Evolutionary conservation across 2,329 filamentous ascomycete species (phyloP), one percentile per base, ranked within the genome.

Genomic region (Colletotrichum eremochloae): DNA sequence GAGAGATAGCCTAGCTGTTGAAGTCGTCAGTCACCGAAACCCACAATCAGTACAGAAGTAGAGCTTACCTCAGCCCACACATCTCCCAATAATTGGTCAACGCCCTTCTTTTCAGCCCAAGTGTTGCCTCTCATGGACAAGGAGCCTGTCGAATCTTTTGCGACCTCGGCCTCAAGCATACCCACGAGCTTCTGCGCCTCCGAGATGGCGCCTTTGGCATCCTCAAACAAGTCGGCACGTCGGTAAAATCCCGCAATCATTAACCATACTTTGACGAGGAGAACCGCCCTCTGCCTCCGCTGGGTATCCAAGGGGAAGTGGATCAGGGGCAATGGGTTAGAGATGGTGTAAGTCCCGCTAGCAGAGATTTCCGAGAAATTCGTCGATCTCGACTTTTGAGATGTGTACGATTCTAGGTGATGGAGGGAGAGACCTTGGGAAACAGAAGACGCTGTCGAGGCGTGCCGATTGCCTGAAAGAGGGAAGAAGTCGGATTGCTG

Each of bases 241-340:
- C 94, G 90, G 79, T 98, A 99, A 75, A 98, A 91, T 0, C 93
- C 93, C 2, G 94, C 93, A 73, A 98, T 94, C 79, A 96, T 92
- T 11, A 98, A 86, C 96, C 96, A 99, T 42, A 98, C 91, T 75
- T 92, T 92, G 29, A 95, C 85, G 20, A 99, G 80, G 14, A 90
- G 84, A 8, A 83, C 83, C 42, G 82, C 84, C 56, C 88, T 85
- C 65, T 86, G 86, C 40, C 84, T 82, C 75, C 82, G 84, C 74
- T 86, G 83, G 75, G 87, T 86, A 12, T 87, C 86, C 75, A 86
- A 87, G 9, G 89, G 81, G 67, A 91, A 89, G 46, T 88, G 85
- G 24, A 90, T 82, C 20, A 85, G 76, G 0, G 89, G 88, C 55
- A 90, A 78, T 8, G 87, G 79, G 58, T 83, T 84, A 7, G 85